phyloP scores from a whole-genome alignment of 371 early-diverging fungal genomes.

The Mucor lusitanicus region DNA sequence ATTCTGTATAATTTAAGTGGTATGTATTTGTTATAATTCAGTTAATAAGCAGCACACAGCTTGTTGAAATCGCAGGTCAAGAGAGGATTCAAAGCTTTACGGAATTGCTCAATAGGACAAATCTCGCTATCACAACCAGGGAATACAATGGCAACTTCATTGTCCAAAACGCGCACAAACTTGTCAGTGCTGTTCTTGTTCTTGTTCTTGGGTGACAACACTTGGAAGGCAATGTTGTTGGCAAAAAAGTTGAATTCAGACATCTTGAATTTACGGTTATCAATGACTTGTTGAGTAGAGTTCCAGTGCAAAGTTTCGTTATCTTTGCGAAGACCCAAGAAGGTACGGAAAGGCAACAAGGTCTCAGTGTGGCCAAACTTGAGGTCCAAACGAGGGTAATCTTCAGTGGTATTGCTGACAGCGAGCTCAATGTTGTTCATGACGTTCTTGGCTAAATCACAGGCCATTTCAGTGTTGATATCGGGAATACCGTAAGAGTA shows the following conservation, averaged over 20 bases:
- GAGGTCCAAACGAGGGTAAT: constrained; percentile 14
- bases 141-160: constrained; percentile 4
- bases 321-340: constrained; percentile 34
- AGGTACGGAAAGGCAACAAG: constrained; percentile 30
- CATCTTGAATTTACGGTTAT: constrained; percentile 5
- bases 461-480: constrained; percentile 38
- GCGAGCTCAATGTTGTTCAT: constrained; percentile 19
- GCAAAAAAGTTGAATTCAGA: constrained; percentile 16
- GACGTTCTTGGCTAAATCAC: constrained; percentile 27
- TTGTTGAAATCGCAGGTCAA: neutral
- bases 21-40: neutral
- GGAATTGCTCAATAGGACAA: neutral
- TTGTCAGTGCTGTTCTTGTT: neutral
- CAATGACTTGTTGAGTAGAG: constrained; percentile 3
- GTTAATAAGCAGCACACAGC: neutral
- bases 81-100: neutral
- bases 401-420: neutral
- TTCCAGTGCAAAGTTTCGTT: neutral
- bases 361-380: constrained; percentile 49
- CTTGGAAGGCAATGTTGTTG: constrained; percentile 14
- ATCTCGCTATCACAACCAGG: neutral
- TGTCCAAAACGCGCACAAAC: constrained; percentile 15
- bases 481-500: constrained; percentile 36
- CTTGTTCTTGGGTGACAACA: neutral
- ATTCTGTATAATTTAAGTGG: neutral